Conservation (phyloP, 1,284 basidiomycete species). For the Cutaneotrichosporon curvatum region DNA sequence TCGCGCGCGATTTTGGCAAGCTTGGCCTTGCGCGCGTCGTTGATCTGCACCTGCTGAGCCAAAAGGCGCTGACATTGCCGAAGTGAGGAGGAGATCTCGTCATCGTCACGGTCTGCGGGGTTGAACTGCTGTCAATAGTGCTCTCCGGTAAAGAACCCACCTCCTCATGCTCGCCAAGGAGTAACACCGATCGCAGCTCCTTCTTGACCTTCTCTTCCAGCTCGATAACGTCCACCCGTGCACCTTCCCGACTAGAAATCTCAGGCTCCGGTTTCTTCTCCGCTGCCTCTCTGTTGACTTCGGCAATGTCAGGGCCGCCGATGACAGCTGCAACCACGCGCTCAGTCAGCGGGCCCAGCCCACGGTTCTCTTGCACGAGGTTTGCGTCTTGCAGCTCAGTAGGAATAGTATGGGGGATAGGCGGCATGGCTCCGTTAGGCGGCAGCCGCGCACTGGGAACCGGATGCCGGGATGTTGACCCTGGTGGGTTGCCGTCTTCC, state of each 20-base stretch:
- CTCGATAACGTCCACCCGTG: constrained; percentile 47
- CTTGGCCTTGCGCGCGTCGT: constrained; percentile 71
- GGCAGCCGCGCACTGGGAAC: constrained; percentile 29
- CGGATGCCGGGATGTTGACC: constrained; percentile 28
- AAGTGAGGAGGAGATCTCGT: constrained; percentile 83
- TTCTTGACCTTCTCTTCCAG: constrained; percentile 52
- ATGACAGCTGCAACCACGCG: constrained; percentile 66
- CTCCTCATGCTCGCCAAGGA: constrained; percentile 50
- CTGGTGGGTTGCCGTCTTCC: constrained; percentile 57
- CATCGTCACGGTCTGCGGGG: constrained; percentile 71
- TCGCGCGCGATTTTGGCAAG: constrained; percentile 73
- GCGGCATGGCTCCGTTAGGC: constrained; percentile 1
- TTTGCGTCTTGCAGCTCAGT: constrained; percentile 36
- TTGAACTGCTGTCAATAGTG: constrained; percentile 55
- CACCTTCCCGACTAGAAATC: constrained; percentile 5
- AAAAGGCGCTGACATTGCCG: constrained; percentile 81
- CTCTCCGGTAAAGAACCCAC: constrained; percentile 28
- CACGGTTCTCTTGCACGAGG: constrained; percentile 37
- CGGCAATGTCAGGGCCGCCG: constrained; percentile 40
- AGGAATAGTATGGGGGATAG: constrained; percentile 9
- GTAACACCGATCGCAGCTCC: constrained; percentile 51
- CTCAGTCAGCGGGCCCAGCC: constrained; percentile 41
- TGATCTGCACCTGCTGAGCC: constrained; percentile 64
- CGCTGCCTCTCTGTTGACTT: constrained; percentile 49
- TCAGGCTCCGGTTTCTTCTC: constrained; percentile 12